phyloP scores from a whole-genome alignment of 108 stramenopile species.

The Bacterosira constricta region DNA sequence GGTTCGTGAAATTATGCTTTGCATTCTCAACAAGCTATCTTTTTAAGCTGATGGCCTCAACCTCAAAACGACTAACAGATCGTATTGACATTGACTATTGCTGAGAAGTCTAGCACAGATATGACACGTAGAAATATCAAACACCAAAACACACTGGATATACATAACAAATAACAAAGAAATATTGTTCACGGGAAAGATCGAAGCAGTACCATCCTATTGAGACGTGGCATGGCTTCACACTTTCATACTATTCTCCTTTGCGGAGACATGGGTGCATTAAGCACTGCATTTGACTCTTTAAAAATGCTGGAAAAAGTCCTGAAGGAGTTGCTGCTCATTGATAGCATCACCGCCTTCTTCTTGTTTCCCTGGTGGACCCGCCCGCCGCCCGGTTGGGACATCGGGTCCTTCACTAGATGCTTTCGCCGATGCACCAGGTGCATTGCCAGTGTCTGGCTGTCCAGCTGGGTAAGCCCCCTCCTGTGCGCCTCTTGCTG shows the following conservation, averaged over 20 bases:
- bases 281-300: not conserved
- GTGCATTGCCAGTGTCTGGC: not conserved
- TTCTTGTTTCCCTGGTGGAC: not conserved
- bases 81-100: no score
- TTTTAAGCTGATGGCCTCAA: no score
- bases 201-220: not conserved
- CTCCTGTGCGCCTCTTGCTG: not conserved
- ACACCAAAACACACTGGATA: not conserved
- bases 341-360: slow-evolving; percentile 5
- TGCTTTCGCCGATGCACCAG: not conserved
- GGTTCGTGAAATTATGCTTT: not conserved
- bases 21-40: not conserved
- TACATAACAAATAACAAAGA: not conserved
- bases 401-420: not conserved
- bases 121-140: not conserved
- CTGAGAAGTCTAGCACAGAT: not conserved
- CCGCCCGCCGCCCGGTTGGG: not conserved
- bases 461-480: not conserved
- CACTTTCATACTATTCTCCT: no score
- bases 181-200: not conserved
- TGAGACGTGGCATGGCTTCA: no score
- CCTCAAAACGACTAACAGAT: no score
- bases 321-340: slow-evolving; percentile 5
- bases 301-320: slow-evolving; percentile 6
- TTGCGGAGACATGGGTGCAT: no score